Evolutionary conservation across 768 basidiomycete species (phyloP).

Genomic region (Gloeophyllum trabeum): DNA sequence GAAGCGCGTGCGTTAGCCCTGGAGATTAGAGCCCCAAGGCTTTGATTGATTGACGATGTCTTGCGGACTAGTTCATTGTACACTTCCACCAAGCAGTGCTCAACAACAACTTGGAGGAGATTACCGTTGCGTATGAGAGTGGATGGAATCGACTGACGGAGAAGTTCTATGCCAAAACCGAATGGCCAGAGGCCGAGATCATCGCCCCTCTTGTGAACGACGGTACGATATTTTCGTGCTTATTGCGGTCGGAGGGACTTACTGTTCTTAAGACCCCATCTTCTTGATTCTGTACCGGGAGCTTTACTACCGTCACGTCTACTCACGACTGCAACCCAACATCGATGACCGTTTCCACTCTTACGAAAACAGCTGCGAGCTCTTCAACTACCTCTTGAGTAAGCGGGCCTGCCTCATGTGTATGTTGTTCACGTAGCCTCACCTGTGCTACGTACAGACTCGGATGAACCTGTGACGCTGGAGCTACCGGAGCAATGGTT

Average conservation of each 20-base stretch:
- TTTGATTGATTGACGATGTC: no score
- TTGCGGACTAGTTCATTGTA: conserved; percentile 65
- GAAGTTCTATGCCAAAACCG: conserved; percentile 87
- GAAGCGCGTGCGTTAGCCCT: conserved; percentile 59
- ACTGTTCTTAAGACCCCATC: conserved; percentile 54
- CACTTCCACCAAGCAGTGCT: conserved; percentile 91
- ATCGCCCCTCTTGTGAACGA: conserved; percentile 93
- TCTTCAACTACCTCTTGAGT: conserved; percentile 98
- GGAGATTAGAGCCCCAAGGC: no score
- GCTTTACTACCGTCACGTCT: conserved; percentile 90
- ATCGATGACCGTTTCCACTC: conserved; percentile 97
- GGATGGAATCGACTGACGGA: conserved; percentile 97
- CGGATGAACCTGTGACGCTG: conserved; percentile 87
- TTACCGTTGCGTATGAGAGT: conserved; percentile 89
- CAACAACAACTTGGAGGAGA: conserved; percentile 83
- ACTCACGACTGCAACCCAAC: conserved; percentile 89
- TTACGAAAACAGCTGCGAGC: conserved; percentile 94
- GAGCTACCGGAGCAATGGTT: conserved; percentile 96
- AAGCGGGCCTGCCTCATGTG: conserved; percentile 16
- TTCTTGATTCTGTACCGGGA: conserved; percentile 97
- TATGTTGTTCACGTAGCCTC: background rate
- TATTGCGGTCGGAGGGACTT: background rate
- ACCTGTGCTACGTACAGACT: conserved; percentile 40
- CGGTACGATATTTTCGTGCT: conserved; percentile 34
- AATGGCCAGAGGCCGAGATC: conserved; percentile 97